Evolutionary conservation across 2,329 filamentous ascomycete genomes (phyloP), one percentile per base, ranked within the genome.

Genomic region (Lachnellula cervina): DNA sequence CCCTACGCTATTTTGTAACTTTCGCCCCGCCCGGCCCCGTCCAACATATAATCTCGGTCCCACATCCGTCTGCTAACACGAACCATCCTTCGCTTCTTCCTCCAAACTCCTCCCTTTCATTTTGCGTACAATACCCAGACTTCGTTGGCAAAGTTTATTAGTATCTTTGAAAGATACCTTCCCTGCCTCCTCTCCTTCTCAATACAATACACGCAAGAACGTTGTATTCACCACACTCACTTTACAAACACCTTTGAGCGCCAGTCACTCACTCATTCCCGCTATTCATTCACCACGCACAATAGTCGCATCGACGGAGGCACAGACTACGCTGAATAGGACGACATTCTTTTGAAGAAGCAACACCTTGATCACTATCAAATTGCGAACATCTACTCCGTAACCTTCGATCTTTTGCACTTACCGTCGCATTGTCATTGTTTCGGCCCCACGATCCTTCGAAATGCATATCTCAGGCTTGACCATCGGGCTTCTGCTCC

Each of bases 101-200:
- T 44, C 47, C 16, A n/a, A 7, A 16, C 34, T 47, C 21, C 16
- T 21, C 59, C 64, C 59, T 63, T 67, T 16, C 37, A 40, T 40
- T 17, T 17, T 17, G 37, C 37, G 17, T 40, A 16, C 37, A 53
- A 9, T 42, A 69, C n/a, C n/a, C n/a, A 70, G 73, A 69, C 78
- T 80, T 80, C 78, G 78, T 80, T 80, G 78, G 78, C 78, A 80
- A 76, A 80, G 78, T 79, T 77, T 73, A 50, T 61, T 57, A 48
- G 60, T 54, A 62, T 62, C 59, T 66, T 70, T 64, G 60, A 63
- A 47, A 62, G 64, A 65, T 68, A 62, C 64, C 63, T 64, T 64
- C 66, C 57, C 66, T 40, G 14, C 17, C 14, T 40, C 67, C 67
- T 69, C 64, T 64, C 52, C 57, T 55, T 45, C 55, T 64, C 45